Conservation (phyloP, 2,329 filamentous ascomycete genomes). For the Huntiella savannae region DNA sequence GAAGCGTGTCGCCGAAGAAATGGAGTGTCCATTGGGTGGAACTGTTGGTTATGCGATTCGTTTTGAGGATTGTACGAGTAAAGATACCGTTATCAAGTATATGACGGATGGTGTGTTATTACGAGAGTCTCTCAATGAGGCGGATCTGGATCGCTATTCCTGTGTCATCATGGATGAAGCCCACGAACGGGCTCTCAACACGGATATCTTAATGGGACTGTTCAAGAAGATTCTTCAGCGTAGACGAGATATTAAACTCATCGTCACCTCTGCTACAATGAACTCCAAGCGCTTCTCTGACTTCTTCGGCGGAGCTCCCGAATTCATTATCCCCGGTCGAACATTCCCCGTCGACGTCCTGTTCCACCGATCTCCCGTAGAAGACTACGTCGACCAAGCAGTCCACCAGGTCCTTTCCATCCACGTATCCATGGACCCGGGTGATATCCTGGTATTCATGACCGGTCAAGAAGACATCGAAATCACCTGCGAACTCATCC, state of each 20-base stretch:
- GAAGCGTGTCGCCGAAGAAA: slow-evolving; percentile 94
- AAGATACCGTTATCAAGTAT: slow-evolving; percentile 91
- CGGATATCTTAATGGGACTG: slow-evolving; percentile 88
- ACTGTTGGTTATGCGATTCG: slow-evolving; percentile 92
- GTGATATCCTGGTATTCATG: slow-evolving; percentile 98
- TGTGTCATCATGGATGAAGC: slow-evolving; percentile 99
- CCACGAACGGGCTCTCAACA: slow-evolving; percentile 89
- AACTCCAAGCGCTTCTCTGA: slow-evolving; percentile 90
- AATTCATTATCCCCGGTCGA: slow-evolving; percentile 87
- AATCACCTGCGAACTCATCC: slow-evolving; percentile 80
- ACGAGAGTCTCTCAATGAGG: slow-evolving; percentile 79
- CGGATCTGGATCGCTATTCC: slow-evolving; percentile 86
- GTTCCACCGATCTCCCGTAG: slow-evolving; percentile 83
- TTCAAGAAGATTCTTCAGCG: slow-evolving; percentile 93
- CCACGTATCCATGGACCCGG: slow-evolving; percentile 80
- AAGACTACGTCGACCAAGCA: slow-evolving; percentile 93
- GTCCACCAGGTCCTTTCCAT: slow-evolving; percentile 93
- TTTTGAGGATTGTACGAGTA: slow-evolving; percentile 95
- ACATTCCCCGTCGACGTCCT: slow-evolving; percentile 96
- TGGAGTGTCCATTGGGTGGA: slow-evolving; percentile 79
- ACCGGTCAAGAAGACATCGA: slow-evolving; percentile 98
- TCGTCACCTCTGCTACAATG: slow-evolving; percentile 97
- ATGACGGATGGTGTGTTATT: slow-evolving; percentile 96
- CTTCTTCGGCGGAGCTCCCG: slow-evolving; percentile 88
- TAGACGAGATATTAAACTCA: slow-evolving; percentile 79